Evolutionary conservation across 371 early-diverging fungal species (phyloP), one percentile per base, ranked within the genome.

Genomic region (Smittium mucronatum): DNA sequence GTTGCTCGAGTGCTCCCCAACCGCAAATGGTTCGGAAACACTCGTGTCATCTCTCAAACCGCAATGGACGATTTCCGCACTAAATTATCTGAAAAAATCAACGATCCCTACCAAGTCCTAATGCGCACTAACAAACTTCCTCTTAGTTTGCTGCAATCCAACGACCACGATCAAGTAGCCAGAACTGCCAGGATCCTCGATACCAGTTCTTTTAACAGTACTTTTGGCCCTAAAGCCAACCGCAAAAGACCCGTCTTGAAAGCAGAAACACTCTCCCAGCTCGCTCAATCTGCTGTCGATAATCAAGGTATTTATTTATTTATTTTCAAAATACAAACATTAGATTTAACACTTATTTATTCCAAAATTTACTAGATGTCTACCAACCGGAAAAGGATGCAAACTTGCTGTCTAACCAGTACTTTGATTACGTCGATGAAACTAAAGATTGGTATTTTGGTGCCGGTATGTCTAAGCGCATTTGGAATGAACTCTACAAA

Each of bases 101-200:
- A 95, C 75, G 95, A 93, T 71, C 98, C 99, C 31, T 99, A 98
- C 84, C 92, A n/a, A n/a, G n/a, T n/a, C n/a, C n/a, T n/a, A n/a
- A n/a, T n/a, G n/a, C n/a, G n/a, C n/a, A n/a, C n/a, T 94, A 96
- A 93, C 82, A 97, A 97, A 82, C 86, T 99, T 57, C 99, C 99
- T 15, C 93, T 98, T 87, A 92, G 93, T 67, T 83, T 99, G 66
- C 81, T 98, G 72, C 85, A 87, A 63, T 93, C 93, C 72, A 85
- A 89, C 57, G 84, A 89, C 65, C 93, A 91, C 95, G 75, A 92
- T 91, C 1, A 93, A 95, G 71, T 83, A n/a, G n/a, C n/a, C n/a
- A n/a, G n/a, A n/a, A n/a, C n/a, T n/a, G n/a, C n/a, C n/a, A n/a
- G n/a, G n/a, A n/a, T n/a, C n/a, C n/a, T n/a, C n/a, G n/a, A n/a